Evolutionary conservation across 148 eudicot genomes (phyloP), one percentile per base, ranked within the genome.

Genomic region (Vaccinium corymbosum): DNA sequence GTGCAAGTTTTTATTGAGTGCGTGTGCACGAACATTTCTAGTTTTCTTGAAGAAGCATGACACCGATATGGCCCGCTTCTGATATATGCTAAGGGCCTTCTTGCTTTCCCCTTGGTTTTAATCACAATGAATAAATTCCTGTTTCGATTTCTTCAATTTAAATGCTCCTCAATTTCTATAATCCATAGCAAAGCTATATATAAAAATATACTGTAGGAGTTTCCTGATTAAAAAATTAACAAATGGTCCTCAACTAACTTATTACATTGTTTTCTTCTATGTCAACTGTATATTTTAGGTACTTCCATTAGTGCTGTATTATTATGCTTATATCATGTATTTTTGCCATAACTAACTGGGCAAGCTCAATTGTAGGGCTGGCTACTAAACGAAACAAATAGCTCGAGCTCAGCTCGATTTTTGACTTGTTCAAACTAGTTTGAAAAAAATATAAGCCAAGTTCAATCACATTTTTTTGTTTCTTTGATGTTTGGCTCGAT

Each of bases 1-100:
- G 15, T 64, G 57, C 83, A 56, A 81, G 53, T 59, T 59, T 59
- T 42, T 80, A 61, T 11, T n/a, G 51, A 42, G 27, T 48, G 73
- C 72, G 46, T 80, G 72, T 80, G 50, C 19, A 38, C 6, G 35
- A 46, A 38, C 22, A 29, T 22, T 79, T 79, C 29, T 79, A 59
- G 66, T 14, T 14, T 51, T 5, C 35, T 50, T 16, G 9, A 76
- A n/a, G 57, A 50, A 49, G 80, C 35, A 19, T 76, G 80, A 46
- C 57, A 22, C 19, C 9, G 13, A 51, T 77, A 51, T 77, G 56
- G 52, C 50, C 29, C 22, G 35, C 25, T 42, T 77, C 38, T 77
- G 57, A 50, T 50, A 56, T 56, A 56, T 61, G 11, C 12, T 2
- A 7, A 61, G 11, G 68, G 68, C 68, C 68, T 20, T 61, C 9